Evolutionary conservation across 495 filamentous ascomycete species (phyloP).

Genomic region (Venustampulla echinocandica): DNA sequence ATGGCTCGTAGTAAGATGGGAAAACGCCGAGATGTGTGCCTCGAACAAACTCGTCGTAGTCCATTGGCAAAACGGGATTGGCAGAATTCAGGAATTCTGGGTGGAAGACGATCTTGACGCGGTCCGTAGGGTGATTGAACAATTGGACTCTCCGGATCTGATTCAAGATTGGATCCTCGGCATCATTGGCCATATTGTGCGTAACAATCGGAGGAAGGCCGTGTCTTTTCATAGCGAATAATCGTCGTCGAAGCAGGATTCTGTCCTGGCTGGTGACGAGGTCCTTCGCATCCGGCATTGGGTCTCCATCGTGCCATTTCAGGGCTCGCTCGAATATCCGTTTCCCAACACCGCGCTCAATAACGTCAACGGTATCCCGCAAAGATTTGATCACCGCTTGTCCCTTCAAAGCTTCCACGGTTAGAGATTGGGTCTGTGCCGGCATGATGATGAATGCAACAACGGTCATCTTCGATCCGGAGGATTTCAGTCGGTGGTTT

Average conservation of each 20-base stretch:
- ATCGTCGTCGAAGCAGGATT: slow-evolving; percentile 79
- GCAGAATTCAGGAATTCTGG: slow-evolving; percentile 94
- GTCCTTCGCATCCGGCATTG: slow-evolving; percentile 91
- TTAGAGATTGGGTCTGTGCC: slow-evolving; percentile 90
- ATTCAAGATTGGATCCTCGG: slow-evolving; percentile 89
- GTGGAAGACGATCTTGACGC: slow-evolving; percentile 96
- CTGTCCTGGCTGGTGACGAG: slow-evolving; percentile 85
- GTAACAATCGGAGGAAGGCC: slow-evolving; percentile 90
- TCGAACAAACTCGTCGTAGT: slow-evolving; percentile 98
- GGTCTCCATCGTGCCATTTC: slow-evolving; percentile 87
- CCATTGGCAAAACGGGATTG: slow-evolving; percentile 88
- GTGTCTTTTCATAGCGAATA: slow-evolving; percentile 94
- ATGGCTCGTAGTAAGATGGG: slow-evolving; percentile 96
- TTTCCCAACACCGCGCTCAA: slow-evolving; percentile 83
- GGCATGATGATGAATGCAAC: slow-evolving; percentile 99
- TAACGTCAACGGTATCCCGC: slow-evolving; percentile 80
- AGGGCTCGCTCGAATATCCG: slow-evolving; percentile 90
- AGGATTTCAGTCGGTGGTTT: slow-evolving; percentile 81
- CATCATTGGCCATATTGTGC: slow-evolving; percentile 97
- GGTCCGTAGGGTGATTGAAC: slow-evolving; percentile 90
- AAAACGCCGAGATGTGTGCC: slow-evolving; percentile 95
- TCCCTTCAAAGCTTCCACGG: slow-evolving; percentile 91
- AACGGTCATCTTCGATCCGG: slow-evolving; percentile 84
- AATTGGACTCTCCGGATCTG: slow-evolving; percentile 93
- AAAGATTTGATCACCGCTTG: slow-evolving; percentile 96